Base-by-base conservation (phyloP, 2,329 filamentous ascomycete species). In the Neodidymelliopsis sp. region DNA sequence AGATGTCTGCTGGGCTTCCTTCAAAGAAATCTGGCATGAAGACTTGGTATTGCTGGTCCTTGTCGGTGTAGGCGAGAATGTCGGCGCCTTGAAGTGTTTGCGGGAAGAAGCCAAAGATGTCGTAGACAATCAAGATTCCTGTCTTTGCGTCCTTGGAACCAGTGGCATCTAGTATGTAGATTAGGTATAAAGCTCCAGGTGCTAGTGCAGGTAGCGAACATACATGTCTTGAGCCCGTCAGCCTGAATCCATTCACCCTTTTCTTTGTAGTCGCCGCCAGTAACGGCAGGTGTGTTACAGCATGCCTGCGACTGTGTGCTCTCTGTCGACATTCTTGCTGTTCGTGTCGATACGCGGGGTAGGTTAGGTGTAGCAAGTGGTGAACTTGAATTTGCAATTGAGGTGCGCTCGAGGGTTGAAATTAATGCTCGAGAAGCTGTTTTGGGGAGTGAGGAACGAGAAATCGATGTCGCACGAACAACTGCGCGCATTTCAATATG, bases 11-110 rank as follows among this genome's bases (percentile, higher is more conserved):
- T 25, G 90, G 88, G 58, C 83, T 80, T 70, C 90, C 91, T 52
- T 89, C 82, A 78, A 96, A 96, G 81, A 90, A 93, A 76, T 97
- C 92, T 20, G 92, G 92, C 56, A 97, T 92, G 75, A 92, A 91
- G 60, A 96, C 89, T 61, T 85, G 86, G 79, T 95, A 94, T 66
- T 89, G 84, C 51, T 79, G 71, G 77, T 82, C 74, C 84, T 89
- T 88, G 80, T 86, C 79, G 24, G 79, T 75, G 59, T 75, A 73
- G 20, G 84, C 81, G 30, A 86, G 79, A 62, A 86, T 85, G 59
- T 86, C 84, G 55, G 83, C 83, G 34, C 84, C 84, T 63, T 86
- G 84, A 13, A 85, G 60, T 8, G 83, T 86, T 64, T 86, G 84
- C 8, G 78, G 76, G 71, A 83, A 85, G 77, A 82, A 86, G 41